Evolutionary conservation across 1,139 yeast genomes (phyloP), one percentile per base, ranked within the genome.

Genomic region (Pneumocystis wakefieldiae): DNA sequence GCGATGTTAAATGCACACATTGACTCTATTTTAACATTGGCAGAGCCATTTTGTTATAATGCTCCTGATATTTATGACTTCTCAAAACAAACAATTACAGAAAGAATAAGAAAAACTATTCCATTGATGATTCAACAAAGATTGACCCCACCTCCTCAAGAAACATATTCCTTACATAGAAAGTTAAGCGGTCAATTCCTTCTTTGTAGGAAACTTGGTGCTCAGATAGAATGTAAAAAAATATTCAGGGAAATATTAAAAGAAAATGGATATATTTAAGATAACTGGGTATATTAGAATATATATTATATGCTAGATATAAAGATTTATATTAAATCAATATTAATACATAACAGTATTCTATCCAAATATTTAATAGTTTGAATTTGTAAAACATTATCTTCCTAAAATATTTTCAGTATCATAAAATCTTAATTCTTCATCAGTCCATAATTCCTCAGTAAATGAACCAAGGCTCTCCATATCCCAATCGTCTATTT

Each of bases 141-240:
- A 69, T 78, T 92, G 67, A 83, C 96, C 4, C 97, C 98, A 4
- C 99, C 98, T 4, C 99, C 99, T 2, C 97, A 92, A 73, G 98
- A 92, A 73, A 92, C 98, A 0, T 92, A 92, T 73, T 87, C 96
- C 8, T 78, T 94, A 70, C 98, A 92, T 74, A 81, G 99, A 71
- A 92, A 94, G 71, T 83, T 92, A 72, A 87, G 96, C 72, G 98
- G 99, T 12, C 95, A 94, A 1, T 94, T 87, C 71, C 78, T 92
- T 68, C 78, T 92, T 64, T 92, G 98, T 76, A 87, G 97, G 3
- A 82, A 90, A 70, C 79, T 92, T 74, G 78, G 83, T 59, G 97
- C 97, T 2, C 78, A 81, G 29, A 94, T 92, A 42, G 95, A 92
- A 12, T 86, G 96, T 72, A 84, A 85, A 66, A 78, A 84, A 70